These are phyloP conservation scores for Blepharisma undulans DNA, from an alignment of 169 alveolate species.

Conservation along the genomic window DNA sequence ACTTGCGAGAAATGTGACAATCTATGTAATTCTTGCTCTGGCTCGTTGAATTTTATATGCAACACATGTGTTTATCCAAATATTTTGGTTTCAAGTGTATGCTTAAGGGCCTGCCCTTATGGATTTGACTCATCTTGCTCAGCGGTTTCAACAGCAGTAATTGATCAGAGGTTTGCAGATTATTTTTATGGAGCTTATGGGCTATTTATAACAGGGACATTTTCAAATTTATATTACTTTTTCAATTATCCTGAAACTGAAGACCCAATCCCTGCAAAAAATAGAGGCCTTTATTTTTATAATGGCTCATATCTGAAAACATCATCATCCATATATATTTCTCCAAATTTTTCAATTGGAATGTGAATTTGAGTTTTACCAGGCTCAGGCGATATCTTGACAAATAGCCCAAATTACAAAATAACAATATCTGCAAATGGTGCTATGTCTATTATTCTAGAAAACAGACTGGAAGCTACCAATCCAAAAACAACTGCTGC, in stretches of 20 bases:
- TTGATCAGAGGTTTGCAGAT: background rate
- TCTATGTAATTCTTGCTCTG: background rate
- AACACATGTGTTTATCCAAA: background rate
- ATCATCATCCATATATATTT: background rate
- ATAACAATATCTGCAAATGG: background rate
- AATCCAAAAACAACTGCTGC: background rate
- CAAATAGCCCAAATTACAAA: background rate
- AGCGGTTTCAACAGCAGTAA: background rate
- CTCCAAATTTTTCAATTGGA: background rate
- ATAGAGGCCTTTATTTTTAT: background rate
- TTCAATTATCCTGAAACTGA: background rate
- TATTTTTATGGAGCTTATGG: background rate
- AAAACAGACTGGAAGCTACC: background rate
- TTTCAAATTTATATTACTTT: background rate
- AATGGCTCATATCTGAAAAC: background rate
- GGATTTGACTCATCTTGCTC: background rate
- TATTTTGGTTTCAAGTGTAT: background rate
- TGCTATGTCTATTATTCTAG: background rate
- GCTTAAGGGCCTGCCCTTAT: background rate
- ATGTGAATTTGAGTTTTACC: background rate
- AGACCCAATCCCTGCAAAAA: constrained; percentile 3
- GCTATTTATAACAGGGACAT: background rate
- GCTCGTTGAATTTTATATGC: background rate
- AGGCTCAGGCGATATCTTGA: background rate
- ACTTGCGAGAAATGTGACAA: background rate